These are phyloP conservation scores for Pharnaceum exiguum DNA, from an alignment of 148 eudicot genomes.

Conservation along the genomic window DNA sequence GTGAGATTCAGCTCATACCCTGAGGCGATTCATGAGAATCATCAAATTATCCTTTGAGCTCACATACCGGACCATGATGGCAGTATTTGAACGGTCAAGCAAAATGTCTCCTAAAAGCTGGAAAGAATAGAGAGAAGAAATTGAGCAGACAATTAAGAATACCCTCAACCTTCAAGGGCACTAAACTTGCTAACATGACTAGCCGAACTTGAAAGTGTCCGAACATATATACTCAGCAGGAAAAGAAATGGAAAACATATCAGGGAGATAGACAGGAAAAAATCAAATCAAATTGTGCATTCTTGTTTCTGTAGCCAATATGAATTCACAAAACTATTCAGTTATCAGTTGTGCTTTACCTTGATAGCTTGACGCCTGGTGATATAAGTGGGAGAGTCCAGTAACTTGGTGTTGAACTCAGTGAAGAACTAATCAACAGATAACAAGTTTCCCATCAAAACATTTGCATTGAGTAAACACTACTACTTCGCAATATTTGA, in stretches of 20 bases:
- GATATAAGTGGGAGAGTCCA: conserved; percentile 60
- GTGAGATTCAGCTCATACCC: conserved; percentile 38
- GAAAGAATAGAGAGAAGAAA: conserved; percentile 1
- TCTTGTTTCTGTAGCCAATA: no score
- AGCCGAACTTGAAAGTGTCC: no score
- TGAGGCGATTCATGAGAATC: conserved; percentile 87
- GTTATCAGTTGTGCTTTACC: no score
- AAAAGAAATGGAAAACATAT: no score
- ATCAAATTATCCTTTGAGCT: conserved; percentile 75
- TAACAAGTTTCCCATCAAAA: not conserved
- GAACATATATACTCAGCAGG: no score
- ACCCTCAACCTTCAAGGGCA: not conserved
- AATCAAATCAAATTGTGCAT: not conserved
- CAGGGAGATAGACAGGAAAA: not conserved
- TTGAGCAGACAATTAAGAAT: not conserved
- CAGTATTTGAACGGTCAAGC: conserved; percentile 79
- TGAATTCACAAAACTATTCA: no score
- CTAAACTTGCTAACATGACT: no score
- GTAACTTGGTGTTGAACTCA: conserved; percentile 48
- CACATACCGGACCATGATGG: conserved; percentile 78
- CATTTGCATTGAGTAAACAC: not conserved
- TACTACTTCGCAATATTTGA: not conserved
- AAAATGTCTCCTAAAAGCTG: conserved; percentile 86
- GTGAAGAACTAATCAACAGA: conserved; percentile 44
- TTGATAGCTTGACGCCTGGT: conserved; percentile 63